These are phyloP conservation scores for Crithidia acanthocephali DNA, from an alignment of 208 protist species.

Conservation along the genomic window DNA sequence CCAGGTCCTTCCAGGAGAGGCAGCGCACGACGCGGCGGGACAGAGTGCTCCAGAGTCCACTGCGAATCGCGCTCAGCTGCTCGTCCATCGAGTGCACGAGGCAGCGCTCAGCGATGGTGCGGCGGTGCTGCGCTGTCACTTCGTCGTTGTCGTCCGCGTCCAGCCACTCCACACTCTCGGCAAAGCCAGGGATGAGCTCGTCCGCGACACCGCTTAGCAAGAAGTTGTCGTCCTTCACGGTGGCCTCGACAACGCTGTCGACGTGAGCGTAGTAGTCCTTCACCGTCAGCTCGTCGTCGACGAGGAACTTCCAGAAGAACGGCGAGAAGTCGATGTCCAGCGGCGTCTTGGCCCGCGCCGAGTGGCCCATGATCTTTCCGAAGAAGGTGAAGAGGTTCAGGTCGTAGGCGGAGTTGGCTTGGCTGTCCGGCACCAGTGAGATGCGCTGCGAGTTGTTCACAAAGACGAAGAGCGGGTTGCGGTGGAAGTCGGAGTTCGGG, in stretches of 20 bases:
- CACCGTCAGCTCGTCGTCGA: conserved; percentile 80
- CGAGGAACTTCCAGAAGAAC: conserved; percentile 93
- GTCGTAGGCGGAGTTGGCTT: conserved; percentile 71
- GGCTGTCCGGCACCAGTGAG: conserved; percentile 81
- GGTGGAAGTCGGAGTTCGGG: conserved; percentile 84
- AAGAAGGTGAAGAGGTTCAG: conserved; percentile 89
- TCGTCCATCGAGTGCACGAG: conserved; percentile 89
- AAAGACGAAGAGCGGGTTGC: conserved; percentile 88
- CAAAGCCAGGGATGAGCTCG: conserved; percentile 83
- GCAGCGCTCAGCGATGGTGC: conserved; percentile 77
- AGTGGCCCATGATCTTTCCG: conserved; percentile 91
- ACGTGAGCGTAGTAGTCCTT: conserved; percentile 91
- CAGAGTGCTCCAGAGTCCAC: conserved; percentile 77
- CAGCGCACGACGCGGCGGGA: conserved; percentile 87
- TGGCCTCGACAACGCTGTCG: conserved; percentile 84
- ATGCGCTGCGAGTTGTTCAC: conserved; percentile 86
- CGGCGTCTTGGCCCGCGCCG: conserved; percentile 63
- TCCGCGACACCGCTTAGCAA: conserved; percentile 79
- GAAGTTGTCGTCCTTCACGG: conserved; percentile 82
- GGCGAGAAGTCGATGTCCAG: conserved; percentile 90
- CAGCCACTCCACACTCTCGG: conserved; percentile 47
- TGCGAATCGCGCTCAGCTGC: conserved; percentile 83
- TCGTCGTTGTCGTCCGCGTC: conserved; percentile 42
- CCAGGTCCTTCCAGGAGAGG: conserved; percentile 86
- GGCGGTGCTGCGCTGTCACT: conserved; percentile 39